Evolutionary conservation across 2,329 filamentous ascomycete species (phyloP).

Genomic region (Epichloe bromicola): DNA sequence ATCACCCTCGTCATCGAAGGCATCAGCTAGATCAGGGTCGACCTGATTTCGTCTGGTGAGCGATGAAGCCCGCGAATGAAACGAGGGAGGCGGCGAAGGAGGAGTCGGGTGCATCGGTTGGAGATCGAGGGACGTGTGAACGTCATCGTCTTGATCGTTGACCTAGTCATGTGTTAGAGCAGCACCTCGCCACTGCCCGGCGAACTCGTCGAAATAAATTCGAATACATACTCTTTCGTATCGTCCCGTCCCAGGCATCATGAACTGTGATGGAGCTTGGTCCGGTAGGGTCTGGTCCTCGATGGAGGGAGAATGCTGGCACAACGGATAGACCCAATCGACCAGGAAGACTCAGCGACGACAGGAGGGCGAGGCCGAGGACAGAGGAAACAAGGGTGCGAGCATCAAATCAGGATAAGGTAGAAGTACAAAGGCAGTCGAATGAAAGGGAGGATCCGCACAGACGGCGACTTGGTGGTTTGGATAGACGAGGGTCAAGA

Average conservation of each 20-base stretch:
- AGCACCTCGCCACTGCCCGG: neutral
- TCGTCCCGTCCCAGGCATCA: slow-evolving; percentile 31
- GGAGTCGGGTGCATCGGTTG: slow-evolving; percentile 27
- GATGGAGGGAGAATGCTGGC: neutral
- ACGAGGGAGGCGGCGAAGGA: slow-evolving; percentile 64
- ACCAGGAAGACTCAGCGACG: neutral
- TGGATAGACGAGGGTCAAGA: too few relatives aligned
- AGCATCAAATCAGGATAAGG: too few relatives aligned
- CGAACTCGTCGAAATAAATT: too few relatives aligned
- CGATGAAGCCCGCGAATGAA: slow-evolving; percentile 68
- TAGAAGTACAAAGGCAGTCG: too few relatives aligned
- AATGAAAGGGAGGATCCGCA: too few relatives aligned
- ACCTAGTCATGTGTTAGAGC: slow-evolving; percentile 27
- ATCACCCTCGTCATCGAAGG: slow-evolving; percentile 78
- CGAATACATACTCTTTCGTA: slow-evolving; percentile 42
- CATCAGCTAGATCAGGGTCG: slow-evolving; percentile 76
- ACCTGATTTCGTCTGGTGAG: slow-evolving; percentile 33
- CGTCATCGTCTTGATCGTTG: slow-evolving; percentile 36
- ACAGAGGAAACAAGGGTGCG: neutral
- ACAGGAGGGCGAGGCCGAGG: neutral
- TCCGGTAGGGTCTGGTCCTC: neutral
- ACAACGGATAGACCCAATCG: neutral
- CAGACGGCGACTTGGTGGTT: too few relatives aligned
- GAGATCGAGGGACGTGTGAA: slow-evolving; percentile 20
- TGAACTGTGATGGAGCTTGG: slow-evolving; percentile 9